Base-by-base conservation (phyloP, 305 asterid species). In the Plantago lanceolata region DNA sequence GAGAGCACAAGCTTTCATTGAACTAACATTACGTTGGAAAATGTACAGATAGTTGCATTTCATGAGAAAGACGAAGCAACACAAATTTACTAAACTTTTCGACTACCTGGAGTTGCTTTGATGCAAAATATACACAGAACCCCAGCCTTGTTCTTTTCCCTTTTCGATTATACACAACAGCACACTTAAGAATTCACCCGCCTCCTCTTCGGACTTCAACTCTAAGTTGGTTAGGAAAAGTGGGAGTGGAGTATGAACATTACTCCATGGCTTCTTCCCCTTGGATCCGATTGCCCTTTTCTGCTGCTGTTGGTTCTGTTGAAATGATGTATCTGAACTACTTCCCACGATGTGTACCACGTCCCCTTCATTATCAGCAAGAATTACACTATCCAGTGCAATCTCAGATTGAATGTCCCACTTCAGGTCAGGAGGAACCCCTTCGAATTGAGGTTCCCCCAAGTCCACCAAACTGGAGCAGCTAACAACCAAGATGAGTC, bases 341-440 rank as follows among this genome's bases (percentile, higher is more conserved):
- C 94, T 90, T 70, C 95, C 99, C 44, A 93, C 95, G 52, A 93
- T 85, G 78, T 93, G 96, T 19, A 89, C 92, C 65, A 78, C 84
- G 64, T 80, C 79, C 19, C 77, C 82, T 20, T 84, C 94, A 47
- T 67, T 76, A 65, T 86, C 95, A 18, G 84, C 95, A 64, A 85
- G 92, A 61, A 89, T 87, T 59, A 90, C 81, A 70, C 85, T 83
- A 61, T 87, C 97, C 71, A 85, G 47, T 66, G 85, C 81, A 1
- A 93, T 85, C 60, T 82, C 87, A 20, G 88, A 76, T 59, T 82
- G 80, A 31, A 87, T 57, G 67, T 54, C 76, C 95, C 95, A 93
- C 66, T 87, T 75, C 5, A 86, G 95, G 65, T 84, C 87, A 11
- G 94, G 79, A 2, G 94, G 92, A 66, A 93, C 90, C 70, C 99